These are phyloP conservation scores for Phytophthora citrophthora DNA, from an alignment of 352 stramenopile species.

Conservation along the genomic window DNA sequence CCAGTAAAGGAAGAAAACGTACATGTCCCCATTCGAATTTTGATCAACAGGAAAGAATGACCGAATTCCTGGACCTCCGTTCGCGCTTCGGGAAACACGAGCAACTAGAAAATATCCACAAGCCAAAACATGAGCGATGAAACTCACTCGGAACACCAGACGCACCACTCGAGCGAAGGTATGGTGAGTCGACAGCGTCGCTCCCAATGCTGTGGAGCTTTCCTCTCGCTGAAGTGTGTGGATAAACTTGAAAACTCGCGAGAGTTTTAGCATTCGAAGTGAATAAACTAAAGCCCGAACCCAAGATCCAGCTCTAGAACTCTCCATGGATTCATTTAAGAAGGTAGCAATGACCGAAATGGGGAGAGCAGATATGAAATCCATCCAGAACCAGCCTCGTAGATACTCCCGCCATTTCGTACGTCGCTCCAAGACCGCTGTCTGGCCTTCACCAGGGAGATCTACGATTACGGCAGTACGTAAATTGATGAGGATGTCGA, in stretches of 20 bases:
- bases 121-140: slow-evolving; percentile 66
- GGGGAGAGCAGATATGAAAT: slow-evolving; percentile 70
- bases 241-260: slow-evolving; percentile 87
- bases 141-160: slow-evolving; percentile 64
- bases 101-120: slow-evolving; percentile 74
- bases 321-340: slow-evolving; percentile 25
- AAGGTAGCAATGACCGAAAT: slow-evolving; percentile 44
- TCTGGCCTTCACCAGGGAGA: slow-evolving; percentile 38
- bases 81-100: slow-evolving; percentile 26
- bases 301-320: slow-evolving; percentile 13
- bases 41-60: slow-evolving; percentile 28
- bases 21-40: slow-evolving; percentile 51
- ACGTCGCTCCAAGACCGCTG: slow-evolving; percentile 41
- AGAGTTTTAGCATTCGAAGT: slow-evolving; percentile 84
- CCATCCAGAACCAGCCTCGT: slow-evolving; percentile 73
- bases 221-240: slow-evolving; percentile 65
- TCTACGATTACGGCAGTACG: slow-evolving; percentile 49
- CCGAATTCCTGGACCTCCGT: slow-evolving; percentile 10
- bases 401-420: slow-evolving; percentile 57
- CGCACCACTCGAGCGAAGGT: slow-evolving; percentile 62
- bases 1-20: slow-evolving; percentile 82
- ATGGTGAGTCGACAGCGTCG: slow-evolving; percentile 46
- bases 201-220: slow-evolving; percentile 43
- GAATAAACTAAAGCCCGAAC: slow-evolving; percentile 67
- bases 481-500: slow-evolving; percentile 70